Conservation (phyloP, 2,329 filamentous ascomycete species). For the Diplocarpon rosae region DNA sequence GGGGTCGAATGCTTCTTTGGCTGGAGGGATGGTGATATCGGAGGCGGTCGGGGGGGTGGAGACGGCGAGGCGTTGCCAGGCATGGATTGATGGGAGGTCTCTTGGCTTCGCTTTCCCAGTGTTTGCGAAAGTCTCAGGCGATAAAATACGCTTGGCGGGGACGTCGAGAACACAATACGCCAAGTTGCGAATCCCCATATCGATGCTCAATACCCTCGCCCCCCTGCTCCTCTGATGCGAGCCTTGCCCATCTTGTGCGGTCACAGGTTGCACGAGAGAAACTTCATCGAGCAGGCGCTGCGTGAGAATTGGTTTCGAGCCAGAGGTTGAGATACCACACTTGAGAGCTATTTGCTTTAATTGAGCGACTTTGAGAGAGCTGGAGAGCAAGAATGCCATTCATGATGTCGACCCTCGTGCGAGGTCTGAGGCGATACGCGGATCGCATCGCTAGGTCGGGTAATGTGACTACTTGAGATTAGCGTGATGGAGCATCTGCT, state of each 20-base stretch:
- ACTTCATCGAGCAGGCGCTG: conserved; percentile 37
- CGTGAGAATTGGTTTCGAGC: conserved; percentile 46
- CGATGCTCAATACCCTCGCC: conserved; percentile 57
- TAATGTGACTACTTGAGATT: too few relatives aligned
- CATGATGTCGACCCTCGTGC: not conserved
- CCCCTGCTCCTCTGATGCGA: conserved; percentile 8
- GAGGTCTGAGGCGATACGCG: too few relatives aligned
- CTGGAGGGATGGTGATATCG: conserved; percentile 13
- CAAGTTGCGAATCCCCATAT: conserved; percentile 76
- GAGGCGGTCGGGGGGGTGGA: conserved; percentile 7
- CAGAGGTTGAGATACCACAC: conserved; percentile 47
- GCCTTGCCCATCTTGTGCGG: not conserved
- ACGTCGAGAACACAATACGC: conserved; percentile 54
- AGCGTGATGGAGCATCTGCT: too few relatives aligned
- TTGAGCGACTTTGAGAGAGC: conserved; percentile 37
- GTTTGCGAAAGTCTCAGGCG: not conserved
- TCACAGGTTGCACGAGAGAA: not conserved
- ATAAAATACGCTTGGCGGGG: not conserved
- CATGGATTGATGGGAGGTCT: conserved; percentile 22
- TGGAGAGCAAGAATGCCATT: conserved; percentile 24
- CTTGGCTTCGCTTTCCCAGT: not conserved
- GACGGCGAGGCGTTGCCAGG: conserved; percentile 30
- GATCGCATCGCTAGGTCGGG: too few relatives aligned
- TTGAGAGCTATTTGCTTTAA: conserved; percentile 48
- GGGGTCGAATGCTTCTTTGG: conserved; percentile 41